Base-by-base conservation (phyloP, 176 grass and related monocot species). In the Eragrostis nindensis region DNA sequence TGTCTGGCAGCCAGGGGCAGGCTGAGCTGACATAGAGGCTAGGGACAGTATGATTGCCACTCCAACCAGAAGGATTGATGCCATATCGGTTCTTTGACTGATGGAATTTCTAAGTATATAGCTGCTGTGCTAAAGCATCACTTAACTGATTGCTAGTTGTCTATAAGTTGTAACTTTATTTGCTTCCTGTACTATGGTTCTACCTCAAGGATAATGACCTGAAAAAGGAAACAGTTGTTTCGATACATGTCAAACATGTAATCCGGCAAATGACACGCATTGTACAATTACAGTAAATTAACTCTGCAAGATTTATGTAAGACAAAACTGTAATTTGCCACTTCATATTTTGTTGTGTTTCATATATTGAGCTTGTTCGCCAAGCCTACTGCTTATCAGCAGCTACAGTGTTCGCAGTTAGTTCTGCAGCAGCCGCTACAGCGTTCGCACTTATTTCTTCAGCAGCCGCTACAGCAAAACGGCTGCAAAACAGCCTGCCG, bases 1-100 rank as follows among this genome's bases (percentile, higher is more conserved):
- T 6, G 73, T 69, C 53, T 26, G 65, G 82, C 82, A 75, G 5
- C 48, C 48, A 2, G 7, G 16, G 11, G 25, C 25, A 4, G 61
- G 62, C 62, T 75, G 61, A 16, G 24, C 48, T 67, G 81, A 74
- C 75, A 12, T 56, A 36, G 62, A 11, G 21, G 11, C 12, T 44
- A 83, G 17, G 39, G 21, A 64, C 45, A 44, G 47, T 49, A 76
- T 24, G 49, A 24, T 26, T 47, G 50, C 49, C 32, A 76, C 3
- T 43, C 49, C 40, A 1, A 84, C 25, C 2, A 84, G 14, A 17
- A 76, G 8, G 15, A 29, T 11, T 5, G 70, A 65, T 13, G 25
- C 48, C 62, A 73, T 55, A 73, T n/a, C 19, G 21, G 3, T 18
- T 19, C 17, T 38, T 52, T 29, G 8, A 50, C 32, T n/a, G 30